These are phyloP conservation scores for Fusarium kyushuense DNA, from an alignment of 2,329 filamentous ascomycete genomes.

Conservation along the genomic window DNA sequence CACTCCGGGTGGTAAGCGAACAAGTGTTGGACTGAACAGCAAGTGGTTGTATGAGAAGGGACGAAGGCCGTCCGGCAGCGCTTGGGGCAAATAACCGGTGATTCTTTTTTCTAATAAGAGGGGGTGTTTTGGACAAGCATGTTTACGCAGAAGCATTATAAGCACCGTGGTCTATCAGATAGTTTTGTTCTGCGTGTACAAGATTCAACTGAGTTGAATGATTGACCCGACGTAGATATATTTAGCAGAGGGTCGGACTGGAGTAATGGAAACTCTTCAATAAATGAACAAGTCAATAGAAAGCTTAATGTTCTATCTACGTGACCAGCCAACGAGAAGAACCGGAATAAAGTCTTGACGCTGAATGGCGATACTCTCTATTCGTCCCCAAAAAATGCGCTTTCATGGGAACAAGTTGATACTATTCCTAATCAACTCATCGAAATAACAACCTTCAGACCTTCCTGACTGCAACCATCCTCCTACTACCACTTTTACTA, in stretches of 20 bases:
- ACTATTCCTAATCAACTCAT: background rate
- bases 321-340: background rate
- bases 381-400: background rate
- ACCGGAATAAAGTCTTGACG: background rate
- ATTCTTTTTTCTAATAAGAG: slow-evolving; percentile 12
- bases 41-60: slow-evolving; percentile 96
- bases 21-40: slow-evolving; percentile 84
- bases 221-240: slow-evolving; percentile 14
- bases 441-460: too few relatives aligned
- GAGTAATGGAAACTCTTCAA: slow-evolving; percentile 13
- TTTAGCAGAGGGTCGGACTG: background rate
- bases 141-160: slow-evolving; percentile 16
- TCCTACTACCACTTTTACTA: background rate
- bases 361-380: background rate
- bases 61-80: slow-evolving; percentile 64
- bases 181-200: slow-evolving; percentile 1
- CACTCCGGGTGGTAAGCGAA: slow-evolving; percentile 73
- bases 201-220: slow-evolving; percentile 5
- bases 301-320: slow-evolving; percentile 14
- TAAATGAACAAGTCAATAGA: slow-evolving; percentile 2
- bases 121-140: slow-evolving; percentile 13
- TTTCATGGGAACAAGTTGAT: background rate
- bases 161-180: slow-evolving; percentile 9
- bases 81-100: slow-evolving; percentile 53
- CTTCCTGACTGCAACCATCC: background rate